Evolutionary conservation across 306 rosid species (phyloP).

Genomic region (Quercus rubra): DNA sequence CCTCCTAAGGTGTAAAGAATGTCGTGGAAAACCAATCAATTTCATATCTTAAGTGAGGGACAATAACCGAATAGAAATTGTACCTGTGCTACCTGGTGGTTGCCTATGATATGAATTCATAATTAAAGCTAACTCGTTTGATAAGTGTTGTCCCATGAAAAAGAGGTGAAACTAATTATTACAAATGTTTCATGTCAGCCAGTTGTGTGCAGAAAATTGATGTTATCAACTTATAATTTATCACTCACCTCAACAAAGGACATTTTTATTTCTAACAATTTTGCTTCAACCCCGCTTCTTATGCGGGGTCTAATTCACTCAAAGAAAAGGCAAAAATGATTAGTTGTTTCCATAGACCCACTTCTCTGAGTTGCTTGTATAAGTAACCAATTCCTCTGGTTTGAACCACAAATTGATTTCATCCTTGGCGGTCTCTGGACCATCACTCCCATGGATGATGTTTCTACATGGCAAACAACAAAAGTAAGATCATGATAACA

Average conservation of each 20-base stretch:
- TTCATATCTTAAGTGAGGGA: not conserved
- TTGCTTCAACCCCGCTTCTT: conserved; percentile 14
- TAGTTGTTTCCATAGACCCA: conserved; percentile 81
- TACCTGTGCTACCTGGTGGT: not conserved
- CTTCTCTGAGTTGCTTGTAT: conserved; percentile 83
- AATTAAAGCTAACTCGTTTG: not conserved
- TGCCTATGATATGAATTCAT: not conserved
- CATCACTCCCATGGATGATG: conserved; percentile 97
- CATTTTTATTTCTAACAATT: conserved; percentile 26
- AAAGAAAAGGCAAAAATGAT: not conserved
- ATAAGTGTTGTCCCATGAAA: not conserved
- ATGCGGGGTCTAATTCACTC: conserved; percentile 5
- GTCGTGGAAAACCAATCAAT: not conserved
- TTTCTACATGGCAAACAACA: conserved; percentile 46
- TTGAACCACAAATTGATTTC: conserved; percentile 90
- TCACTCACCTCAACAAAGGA: conserved; percentile 15
- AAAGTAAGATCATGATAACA: conserved; percentile 1
- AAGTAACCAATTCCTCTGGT: conserved; percentile 78
- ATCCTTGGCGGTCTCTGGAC: conserved; percentile 86
- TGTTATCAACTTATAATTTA: not conserved
- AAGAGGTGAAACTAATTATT: conserved; percentile 18
- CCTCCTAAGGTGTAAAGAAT: not conserved
- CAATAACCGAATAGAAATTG: not conserved
- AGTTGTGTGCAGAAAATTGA: not conserved
- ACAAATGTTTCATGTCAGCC: conserved; percentile 1